Percentiles rank a stretch among this genome's conserved stretches.
These are phyloP conservation scores for Hyaloscypha finlandica DNA, from an alignment of 495 filamentous ascomycete species.

Conservation along the genomic window DNA sequence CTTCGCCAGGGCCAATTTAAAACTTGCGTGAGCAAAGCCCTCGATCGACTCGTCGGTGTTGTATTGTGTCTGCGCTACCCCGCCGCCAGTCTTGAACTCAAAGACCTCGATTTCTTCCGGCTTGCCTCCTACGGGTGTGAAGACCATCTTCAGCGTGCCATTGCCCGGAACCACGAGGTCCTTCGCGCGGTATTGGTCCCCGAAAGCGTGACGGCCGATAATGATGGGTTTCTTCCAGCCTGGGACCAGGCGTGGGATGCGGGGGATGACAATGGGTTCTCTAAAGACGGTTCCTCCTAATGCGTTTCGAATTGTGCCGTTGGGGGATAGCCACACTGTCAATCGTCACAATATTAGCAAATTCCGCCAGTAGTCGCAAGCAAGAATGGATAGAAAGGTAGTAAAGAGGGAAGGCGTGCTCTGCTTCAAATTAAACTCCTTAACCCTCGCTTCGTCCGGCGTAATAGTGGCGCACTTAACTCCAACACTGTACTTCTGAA, in stretches of 20 bases:
- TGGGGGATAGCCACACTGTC: conserved; percentile 95
- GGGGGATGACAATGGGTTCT: conserved; percentile 94
- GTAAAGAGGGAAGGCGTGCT: conserved; percentile 53
- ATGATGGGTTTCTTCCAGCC: conserved; percentile 99
- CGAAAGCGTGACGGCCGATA: conserved; percentile 97
- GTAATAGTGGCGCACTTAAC: conserved; percentile 99
- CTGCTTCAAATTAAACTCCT: conserved; percentile 98
- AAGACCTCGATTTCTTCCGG: conserved; percentile 87
- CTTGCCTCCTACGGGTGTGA: conserved; percentile 80
- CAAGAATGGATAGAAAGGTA: background rate
- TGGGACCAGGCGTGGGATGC: conserved; percentile 87
- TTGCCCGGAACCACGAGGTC: conserved; percentile 79
- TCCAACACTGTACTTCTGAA: conserved; percentile 97
- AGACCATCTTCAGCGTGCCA: conserved; percentile 91
- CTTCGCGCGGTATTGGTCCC: conserved; percentile 97
- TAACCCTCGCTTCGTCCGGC: conserved; percentile 90
- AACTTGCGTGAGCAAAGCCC: conserved; percentile 92
- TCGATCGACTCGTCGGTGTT: conserved; percentile 94
- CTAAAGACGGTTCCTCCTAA: conserved; percentile 97
- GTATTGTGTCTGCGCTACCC: conserved; percentile 92
- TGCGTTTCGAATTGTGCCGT: conserved; percentile 95
- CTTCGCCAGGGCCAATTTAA: conserved; percentile 92
- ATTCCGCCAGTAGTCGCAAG: background rate
- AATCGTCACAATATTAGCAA: background rate
- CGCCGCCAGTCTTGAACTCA: conserved; percentile 80